These are phyloP conservation scores for Chalaropsis ovoidea DNA, from an alignment of 2,329 filamentous ascomycete genomes.

Conservation along the genomic window DNA sequence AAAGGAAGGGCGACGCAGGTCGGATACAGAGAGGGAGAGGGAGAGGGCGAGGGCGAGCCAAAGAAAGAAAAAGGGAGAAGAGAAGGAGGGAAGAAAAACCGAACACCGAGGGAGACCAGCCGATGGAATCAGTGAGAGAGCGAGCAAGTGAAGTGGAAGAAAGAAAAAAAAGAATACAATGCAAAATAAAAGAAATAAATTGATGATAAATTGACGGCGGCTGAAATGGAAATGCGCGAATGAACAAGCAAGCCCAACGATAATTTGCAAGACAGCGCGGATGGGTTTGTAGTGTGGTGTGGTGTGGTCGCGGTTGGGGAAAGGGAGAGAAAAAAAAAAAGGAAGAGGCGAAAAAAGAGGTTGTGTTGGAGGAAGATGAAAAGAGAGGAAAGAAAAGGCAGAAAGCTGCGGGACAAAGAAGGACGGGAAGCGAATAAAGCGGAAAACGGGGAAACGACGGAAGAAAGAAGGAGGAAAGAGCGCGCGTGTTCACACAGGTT, in stretches of 20 bases:
- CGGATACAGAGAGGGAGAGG: constrained; percentile 12
- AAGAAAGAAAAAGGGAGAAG: constrained; percentile 11
- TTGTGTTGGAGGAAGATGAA: constrained; percentile 8
- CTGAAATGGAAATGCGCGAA: constrained; percentile 10
- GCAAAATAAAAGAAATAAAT: constrained; percentile 9
- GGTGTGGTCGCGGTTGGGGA: neutral
- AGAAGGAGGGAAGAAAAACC: constrained; percentile 15
- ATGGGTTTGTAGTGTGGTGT: neutral
- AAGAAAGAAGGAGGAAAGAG: constrained; percentile 9
- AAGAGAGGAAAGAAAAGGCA: constrained; percentile 11
- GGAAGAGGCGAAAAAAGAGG: neutral
- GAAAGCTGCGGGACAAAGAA: constrained; percentile 7
- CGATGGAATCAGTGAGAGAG: constrained; percentile 2
- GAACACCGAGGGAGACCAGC: constrained; percentile 5
- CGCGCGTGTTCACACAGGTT: constrained; percentile 11
- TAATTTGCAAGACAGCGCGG: constrained; percentile 6
- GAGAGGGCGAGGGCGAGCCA: constrained; percentile 7
- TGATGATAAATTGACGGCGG: constrained; percentile 12
- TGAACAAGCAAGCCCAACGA: constrained; percentile 7
- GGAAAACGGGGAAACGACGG: constrained; percentile 15
- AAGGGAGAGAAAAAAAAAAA: constrained; percentile 8
- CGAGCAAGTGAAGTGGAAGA: neutral
- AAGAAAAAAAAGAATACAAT: constrained; percentile 14
- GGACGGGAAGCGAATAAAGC: constrained; percentile 8
- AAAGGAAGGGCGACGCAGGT: constrained; percentile 1